phyloP scores from a whole-genome alignment of 139 green algal species.

The Ostreobium quekettii region DNA sequence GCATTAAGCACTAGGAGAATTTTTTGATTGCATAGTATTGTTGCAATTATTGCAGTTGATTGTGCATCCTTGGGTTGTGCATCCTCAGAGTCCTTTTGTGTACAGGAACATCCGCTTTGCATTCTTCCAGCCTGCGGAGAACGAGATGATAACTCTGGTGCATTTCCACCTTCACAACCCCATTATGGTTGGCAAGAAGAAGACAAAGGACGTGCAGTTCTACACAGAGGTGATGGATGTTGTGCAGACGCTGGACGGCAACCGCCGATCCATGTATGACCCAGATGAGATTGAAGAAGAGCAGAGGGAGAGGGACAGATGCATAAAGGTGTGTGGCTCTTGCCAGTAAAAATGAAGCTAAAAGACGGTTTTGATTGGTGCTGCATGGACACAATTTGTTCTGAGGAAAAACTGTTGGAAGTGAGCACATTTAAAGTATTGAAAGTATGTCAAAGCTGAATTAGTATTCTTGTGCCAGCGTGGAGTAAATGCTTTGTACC shows the following conservation, averaged over 20 bases:
- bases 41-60: too few species aligned
- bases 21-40: too few species aligned
- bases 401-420: too few species aligned
- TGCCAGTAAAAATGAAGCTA: neutral
- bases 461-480: too few species aligned
- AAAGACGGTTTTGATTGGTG: too few species aligned
- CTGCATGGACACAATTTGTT: too few species aligned
- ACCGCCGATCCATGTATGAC: conserved; percentile 70
- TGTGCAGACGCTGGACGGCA: conserved; percentile 85
- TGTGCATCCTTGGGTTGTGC: too few species aligned
- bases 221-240: conserved; percentile 93
- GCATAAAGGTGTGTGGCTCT: conserved; percentile 62
- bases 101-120: conserved; percentile 96
- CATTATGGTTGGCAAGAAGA: conserved; percentile 99
- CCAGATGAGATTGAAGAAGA: conserved; percentile 99
- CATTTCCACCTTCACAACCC: conserved; percentile 97
- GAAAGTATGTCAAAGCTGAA: too few species aligned
- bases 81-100: too few species aligned
- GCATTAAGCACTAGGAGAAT: too few species aligned
- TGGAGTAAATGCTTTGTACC: too few species aligned
- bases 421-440: too few species aligned
- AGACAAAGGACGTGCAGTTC: conserved; percentile 95
- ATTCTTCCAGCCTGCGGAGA: conserved; percentile 90
- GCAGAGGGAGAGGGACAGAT: conserved; percentile 85
- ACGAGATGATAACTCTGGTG: conserved; percentile 93